These are phyloP conservation scores for Yueomyces sp. DNA, from an alignment of 1,139 yeast species.

Conservation along the genomic window DNA sequence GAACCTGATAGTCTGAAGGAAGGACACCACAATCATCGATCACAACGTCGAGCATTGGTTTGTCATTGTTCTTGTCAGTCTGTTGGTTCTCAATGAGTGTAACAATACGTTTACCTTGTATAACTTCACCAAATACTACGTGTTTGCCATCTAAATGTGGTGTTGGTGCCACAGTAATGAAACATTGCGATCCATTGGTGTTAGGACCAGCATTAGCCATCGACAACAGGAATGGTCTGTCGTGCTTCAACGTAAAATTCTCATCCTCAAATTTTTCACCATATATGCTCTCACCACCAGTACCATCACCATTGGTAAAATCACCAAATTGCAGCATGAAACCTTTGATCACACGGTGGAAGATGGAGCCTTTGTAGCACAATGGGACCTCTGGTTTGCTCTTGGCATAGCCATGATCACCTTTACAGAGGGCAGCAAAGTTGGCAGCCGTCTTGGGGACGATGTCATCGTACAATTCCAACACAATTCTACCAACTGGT, in stretches of 20 bases:
- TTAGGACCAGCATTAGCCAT: slow-evolving; percentile 97
- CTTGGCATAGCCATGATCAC: slow-evolving; percentile 63
- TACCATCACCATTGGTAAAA: slow-evolving; percentile 78
- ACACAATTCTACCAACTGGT: slow-evolving; percentile 59
- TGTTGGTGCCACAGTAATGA: slow-evolving; percentile 75
- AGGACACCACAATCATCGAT: slow-evolving; percentile 75
- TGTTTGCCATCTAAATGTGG: slow-evolving; percentile 89
- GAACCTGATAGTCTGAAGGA: slow-evolving; percentile 40
- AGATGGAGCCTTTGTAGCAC: slow-evolving; percentile 63
- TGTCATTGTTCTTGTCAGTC: slow-evolving; percentile 46
- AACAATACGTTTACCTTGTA: slow-evolving; percentile 71
- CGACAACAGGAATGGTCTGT: slow-evolving; percentile 73
- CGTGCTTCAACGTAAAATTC: slow-evolving; percentile 65
- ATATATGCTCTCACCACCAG: slow-evolving; percentile 91
- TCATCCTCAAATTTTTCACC: slow-evolving; percentile 96
- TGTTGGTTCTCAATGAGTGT: slow-evolving; percentile 62
- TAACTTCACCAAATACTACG: slow-evolving; percentile 87
- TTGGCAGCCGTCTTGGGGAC: slow-evolving; percentile 93
- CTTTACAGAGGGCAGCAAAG: slow-evolving; percentile 82
- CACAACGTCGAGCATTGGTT: slow-evolving; percentile 51
- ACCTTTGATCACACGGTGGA: slow-evolving; percentile 85
- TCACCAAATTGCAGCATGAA: slow-evolving; percentile 98
- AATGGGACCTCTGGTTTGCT: slow-evolving; percentile 47
- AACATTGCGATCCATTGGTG: slow-evolving; percentile 93
- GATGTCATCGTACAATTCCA: slow-evolving; percentile 63